phyloP scores from a whole-genome alignment of 2,329 filamentous ascomycete genomes.

The Myriosclerotinia scirpicola region DNA sequence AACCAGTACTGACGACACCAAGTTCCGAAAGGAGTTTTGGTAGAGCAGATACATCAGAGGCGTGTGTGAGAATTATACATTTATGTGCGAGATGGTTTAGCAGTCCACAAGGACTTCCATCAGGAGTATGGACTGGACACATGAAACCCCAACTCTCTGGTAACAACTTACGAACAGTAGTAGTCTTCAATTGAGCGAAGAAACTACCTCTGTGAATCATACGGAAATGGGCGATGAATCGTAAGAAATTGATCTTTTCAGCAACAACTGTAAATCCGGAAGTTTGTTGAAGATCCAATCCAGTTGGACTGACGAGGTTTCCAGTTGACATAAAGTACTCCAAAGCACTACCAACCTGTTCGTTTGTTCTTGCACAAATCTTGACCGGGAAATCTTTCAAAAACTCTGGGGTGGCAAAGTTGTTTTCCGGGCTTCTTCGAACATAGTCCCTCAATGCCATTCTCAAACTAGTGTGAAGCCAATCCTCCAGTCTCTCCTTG shows the following conservation, averaged over 20 bases:
- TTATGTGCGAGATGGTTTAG: constrained; percentile 95
- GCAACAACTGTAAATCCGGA: constrained; percentile 96
- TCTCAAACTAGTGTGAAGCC: constrained; percentile 60
- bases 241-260: constrained; percentile 98
- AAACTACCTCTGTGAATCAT: constrained; percentile 99
- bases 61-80: constrained; percentile 80
- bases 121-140: constrained; percentile 95
- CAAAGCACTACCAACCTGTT: constrained; percentile 81
- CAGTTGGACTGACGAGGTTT: constrained; percentile 86
- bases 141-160: constrained; percentile 98
- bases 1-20: constrained; percentile 73
- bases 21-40: constrained; percentile 74
- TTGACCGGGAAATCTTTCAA: constrained; percentile 73
- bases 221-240: constrained; percentile 98
- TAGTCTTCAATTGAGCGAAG: constrained; percentile 97
- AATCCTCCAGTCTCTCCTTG: constrained; percentile 92
- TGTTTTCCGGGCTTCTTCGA: constrained; percentile 57
- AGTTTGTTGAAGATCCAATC: constrained; percentile 89
- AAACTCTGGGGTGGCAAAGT: constrained; percentile 78
- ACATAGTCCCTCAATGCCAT: constrained; percentile 57
- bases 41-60: constrained; percentile 71
- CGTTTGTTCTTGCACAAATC: constrained; percentile 79
- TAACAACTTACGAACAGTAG: constrained; percentile 89
- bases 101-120: constrained; percentile 91
- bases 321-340: constrained; percentile 97